phyloP scores from a whole-genome alignment of 441 rosid species.

The Croton setiger region DNA sequence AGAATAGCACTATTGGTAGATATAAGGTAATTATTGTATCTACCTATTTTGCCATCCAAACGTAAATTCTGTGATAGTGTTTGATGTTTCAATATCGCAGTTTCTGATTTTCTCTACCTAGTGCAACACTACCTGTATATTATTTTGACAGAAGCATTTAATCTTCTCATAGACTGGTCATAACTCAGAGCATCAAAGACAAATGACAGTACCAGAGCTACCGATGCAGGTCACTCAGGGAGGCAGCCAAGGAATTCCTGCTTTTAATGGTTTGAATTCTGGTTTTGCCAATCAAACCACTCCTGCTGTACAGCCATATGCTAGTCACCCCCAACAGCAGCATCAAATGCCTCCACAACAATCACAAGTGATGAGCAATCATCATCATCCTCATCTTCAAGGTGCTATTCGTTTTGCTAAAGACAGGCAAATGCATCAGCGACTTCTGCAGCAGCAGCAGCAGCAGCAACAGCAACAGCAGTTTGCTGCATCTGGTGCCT shows the following conservation, averaged over 20 bases:
- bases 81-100: not conserved
- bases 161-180: constrained; percentile 45
- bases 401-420: constrained; percentile 63
- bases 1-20: not conserved
- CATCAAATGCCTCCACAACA: constrained; percentile 74
- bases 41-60: not conserved
- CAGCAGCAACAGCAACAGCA: constrained; percentile 55
- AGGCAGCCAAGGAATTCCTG: constrained; percentile 59
- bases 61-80: not conserved
- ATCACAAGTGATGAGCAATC: constrained; percentile 53
- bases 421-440: constrained; percentile 83
- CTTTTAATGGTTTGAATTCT: constrained; percentile 66
- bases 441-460: constrained; percentile 56
- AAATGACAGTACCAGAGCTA: constrained; percentile 59
- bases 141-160: constrained; percentile 8
- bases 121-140: not conserved
- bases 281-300: constrained; percentile 68
- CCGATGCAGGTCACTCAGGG: constrained; percentile 79
- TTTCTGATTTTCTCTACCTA: not conserved
- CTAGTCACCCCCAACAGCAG: constrained; percentile 60
- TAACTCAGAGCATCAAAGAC: constrained; percentile 56
- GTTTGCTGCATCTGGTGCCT: constrained; percentile 53
- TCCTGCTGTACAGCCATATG: constrained; percentile 63
- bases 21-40: not conserved
- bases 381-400: constrained; percentile 70